These are phyloP conservation scores for Prillingera fragicola DNA, from an alignment of 1,284 basidiomycete genomes.

Conservation along the genomic window DNA sequence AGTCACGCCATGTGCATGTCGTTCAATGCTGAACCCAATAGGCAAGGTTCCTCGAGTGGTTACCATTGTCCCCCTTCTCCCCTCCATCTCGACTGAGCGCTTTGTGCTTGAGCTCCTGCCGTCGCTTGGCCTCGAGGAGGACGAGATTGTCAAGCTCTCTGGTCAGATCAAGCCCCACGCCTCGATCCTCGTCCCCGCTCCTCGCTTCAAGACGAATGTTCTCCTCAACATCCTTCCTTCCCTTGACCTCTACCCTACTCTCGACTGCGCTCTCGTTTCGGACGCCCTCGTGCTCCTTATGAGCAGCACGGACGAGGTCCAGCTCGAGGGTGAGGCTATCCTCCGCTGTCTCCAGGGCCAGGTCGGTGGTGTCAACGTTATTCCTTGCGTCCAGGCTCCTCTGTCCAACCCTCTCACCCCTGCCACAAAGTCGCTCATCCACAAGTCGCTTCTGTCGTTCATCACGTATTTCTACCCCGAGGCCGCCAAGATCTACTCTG, in stretches of 20 bases:
- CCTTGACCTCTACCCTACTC: slow-evolving; percentile 64
- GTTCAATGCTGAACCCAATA: slow-evolving; percentile 6
- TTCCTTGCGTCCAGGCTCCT: slow-evolving; percentile 54
- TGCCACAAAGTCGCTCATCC: slow-evolving; percentile 55
- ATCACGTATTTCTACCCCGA: slow-evolving; percentile 89
- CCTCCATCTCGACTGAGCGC: slow-evolving; percentile 56
- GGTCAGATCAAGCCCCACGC: slow-evolving; percentile 42
- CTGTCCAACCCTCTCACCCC: slow-evolving; percentile 52
- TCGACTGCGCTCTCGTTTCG: slow-evolving; percentile 82
- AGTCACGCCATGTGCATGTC: not conserved
- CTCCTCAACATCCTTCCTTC: slow-evolving; percentile 76
- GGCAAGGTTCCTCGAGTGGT: slow-evolving; percentile 49
- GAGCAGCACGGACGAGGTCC: slow-evolving; percentile 57
- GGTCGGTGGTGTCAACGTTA: slow-evolving; percentile 55
- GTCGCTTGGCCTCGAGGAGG: slow-evolving; percentile 58
- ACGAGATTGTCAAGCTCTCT: slow-evolving; percentile 42
- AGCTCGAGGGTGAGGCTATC: slow-evolving; percentile 74
- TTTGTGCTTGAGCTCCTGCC: slow-evolving; percentile 67
- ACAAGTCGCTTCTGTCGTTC: slow-evolving; percentile 85
- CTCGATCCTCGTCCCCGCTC: slow-evolving; percentile 67
- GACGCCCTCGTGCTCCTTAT: slow-evolving; percentile 75
- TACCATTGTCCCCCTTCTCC: slow-evolving; percentile 45
- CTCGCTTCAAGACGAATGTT: slow-evolving; percentile 80
- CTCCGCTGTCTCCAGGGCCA: slow-evolving; percentile 81
- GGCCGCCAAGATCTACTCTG: slow-evolving; percentile 56